Conservation (phyloP, 1,139 yeast genomes). For the Wickerhamomyces sp. region DNA sequence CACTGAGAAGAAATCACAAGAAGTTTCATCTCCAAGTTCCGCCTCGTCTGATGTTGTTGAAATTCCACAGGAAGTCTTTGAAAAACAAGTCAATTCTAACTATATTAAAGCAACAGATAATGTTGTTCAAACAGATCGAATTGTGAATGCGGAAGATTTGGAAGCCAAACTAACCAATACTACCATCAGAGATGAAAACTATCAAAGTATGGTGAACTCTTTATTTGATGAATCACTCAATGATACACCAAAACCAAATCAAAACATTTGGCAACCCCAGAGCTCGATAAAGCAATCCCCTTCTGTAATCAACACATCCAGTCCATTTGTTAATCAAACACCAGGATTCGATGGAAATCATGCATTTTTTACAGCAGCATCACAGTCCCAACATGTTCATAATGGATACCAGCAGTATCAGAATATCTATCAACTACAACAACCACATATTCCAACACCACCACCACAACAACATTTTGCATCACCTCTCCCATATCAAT, state of each 20-base stretch:
- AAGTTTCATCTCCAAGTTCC: background rate
- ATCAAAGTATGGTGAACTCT: conserved; percentile 30
- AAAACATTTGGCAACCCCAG: background rate
- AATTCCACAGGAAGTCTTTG: conserved; percentile 1
- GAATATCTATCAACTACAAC: background rate
- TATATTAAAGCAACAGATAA: background rate
- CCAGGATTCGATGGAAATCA: background rate
- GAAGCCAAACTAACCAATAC: conserved; percentile 2
- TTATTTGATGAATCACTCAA: conserved; percentile 23
- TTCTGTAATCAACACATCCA: background rate
- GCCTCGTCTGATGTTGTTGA: conserved; percentile 4
- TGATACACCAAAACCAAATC: background rate
- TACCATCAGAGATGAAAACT: conserved; percentile 1
- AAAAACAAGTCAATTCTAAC: background rate
- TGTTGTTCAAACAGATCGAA: background rate
- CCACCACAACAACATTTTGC: conserved; percentile 1
- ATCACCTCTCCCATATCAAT: background rate
- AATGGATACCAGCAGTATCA: background rate
- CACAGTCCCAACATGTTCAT: background rate
- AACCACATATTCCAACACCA: background rate
- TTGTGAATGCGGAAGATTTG: conserved; percentile 10
- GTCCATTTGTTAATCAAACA: background rate
- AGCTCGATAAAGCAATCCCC: background rate
- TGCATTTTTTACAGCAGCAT: background rate
- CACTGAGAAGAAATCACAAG: background rate